Conservation (phyloP, 352 stramenopile genomes). For the Pythium periplocum region DNA sequence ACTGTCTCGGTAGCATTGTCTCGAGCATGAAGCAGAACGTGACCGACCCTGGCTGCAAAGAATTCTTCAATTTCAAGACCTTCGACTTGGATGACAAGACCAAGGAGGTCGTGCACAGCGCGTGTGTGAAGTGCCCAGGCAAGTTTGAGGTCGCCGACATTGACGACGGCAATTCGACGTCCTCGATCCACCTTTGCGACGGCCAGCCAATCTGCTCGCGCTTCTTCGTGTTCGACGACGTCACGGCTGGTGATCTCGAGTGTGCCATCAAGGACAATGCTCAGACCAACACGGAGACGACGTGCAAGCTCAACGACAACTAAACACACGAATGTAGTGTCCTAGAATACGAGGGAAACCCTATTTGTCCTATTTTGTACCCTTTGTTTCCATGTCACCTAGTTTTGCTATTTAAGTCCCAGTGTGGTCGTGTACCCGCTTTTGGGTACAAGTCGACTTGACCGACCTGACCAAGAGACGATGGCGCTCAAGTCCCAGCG, state of each 20-base stretch:
- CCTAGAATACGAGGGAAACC: too few species aligned
- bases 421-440: too few species aligned
- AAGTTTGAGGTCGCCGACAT: constrained; percentile 14
- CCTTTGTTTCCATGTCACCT: too few species aligned
- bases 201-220: constrained; percentile 20
- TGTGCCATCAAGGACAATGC: constrained; percentile 18
- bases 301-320: constrained; percentile 16
- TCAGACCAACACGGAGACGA: constrained; percentile 12
- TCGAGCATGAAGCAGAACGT: neutral
- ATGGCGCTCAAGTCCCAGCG: constrained; percentile 45
- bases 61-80: constrained; percentile 1
- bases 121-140: constrained; percentile 3
- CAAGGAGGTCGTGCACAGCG: neutral
- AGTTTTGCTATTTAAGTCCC: too few species aligned
- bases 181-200: constrained; percentile 15
- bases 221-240: constrained; percentile 13
- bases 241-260: constrained; percentile 17
- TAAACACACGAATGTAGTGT: neutral
- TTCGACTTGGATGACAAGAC: neutral
- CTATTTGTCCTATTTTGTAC: too few species aligned
- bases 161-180: constrained; percentile 8
- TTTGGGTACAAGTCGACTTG: constrained; percentile 1
- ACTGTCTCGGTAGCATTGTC: neutral
- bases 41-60: neutral
- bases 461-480: neutral